Conservation (phyloP, 2,329 filamentous ascomycete genomes). For the Paraphoma sp. region DNA sequence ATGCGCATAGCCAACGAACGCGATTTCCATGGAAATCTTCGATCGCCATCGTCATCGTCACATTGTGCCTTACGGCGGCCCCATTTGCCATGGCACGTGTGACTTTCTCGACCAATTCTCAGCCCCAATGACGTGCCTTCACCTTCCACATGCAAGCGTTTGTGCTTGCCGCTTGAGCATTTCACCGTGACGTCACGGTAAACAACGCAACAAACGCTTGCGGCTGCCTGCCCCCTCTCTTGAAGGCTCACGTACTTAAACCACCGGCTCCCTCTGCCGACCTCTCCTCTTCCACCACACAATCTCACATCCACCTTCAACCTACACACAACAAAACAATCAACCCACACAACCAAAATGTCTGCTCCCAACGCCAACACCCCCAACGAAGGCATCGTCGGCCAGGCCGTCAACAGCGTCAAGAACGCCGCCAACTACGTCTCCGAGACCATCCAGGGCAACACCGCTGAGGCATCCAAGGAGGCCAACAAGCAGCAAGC, state of each 20-base stretch:
- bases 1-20: slow-evolving; percentile 1
- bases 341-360: slow-evolving; percentile 42
- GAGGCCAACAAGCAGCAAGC: slow-evolving; percentile 69
- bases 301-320: slow-evolving; percentile 4
- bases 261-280: slow-evolving; percentile 7
- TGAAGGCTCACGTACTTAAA: slow-evolving; percentile 21
- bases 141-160: neutral
- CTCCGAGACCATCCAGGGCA: slow-evolving; percentile 67
- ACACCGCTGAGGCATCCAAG: slow-evolving; percentile 65
- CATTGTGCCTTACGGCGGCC: neutral
- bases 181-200: neutral
- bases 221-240: slow-evolving; percentile 4
- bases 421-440: slow-evolving; percentile 73
- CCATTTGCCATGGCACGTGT: neutral
- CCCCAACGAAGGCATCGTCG: slow-evolving; percentile 54
- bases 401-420: slow-evolving; percentile 48
- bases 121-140: slow-evolving; percentile 2
- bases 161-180: neutral
- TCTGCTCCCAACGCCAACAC: slow-evolving; percentile 53
- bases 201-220: neutral
- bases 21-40: slow-evolving; percentile 18
- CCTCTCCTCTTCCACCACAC: slow-evolving; percentile 19
- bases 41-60: slow-evolving; percentile 19
- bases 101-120: neutral
- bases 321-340: slow-evolving; percentile 10